Conservation (phyloP, 2,329 filamentous ascomycete genomes). For the Macrophomina tecta region DNA sequence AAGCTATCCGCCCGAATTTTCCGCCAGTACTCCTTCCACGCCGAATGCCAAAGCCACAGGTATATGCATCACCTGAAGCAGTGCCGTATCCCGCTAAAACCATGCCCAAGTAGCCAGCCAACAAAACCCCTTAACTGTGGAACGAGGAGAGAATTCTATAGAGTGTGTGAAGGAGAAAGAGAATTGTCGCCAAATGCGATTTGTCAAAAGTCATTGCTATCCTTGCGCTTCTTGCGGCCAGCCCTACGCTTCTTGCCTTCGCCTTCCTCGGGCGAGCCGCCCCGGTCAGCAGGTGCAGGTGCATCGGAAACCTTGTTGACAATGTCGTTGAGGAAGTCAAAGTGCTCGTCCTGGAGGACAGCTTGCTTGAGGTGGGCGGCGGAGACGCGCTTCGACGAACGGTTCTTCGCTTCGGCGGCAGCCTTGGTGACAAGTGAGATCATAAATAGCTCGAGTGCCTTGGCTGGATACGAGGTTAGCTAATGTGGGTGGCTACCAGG, state of each 20-base stretch:
- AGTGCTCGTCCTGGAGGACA: constrained; percentile 85
- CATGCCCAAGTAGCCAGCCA: constrained; percentile 17
- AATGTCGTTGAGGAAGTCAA: constrained; percentile 92
- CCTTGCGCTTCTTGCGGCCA: constrained; percentile 46
- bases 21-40: constrained; percentile 19
- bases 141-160: constrained; percentile 12
- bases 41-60: constrained; percentile 17
- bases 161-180: not conserved
- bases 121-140: not conserved
- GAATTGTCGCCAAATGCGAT: not conserved
- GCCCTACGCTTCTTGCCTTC: constrained; percentile 54
- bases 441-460: constrained; percentile 98
- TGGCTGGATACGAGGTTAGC: constrained; percentile 59
- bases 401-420: constrained; percentile 79
- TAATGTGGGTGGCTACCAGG: constrained; percentile 1
- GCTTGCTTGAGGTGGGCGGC: constrained; percentile 91
- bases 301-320: constrained; percentile 81
- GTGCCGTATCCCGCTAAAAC: constrained; percentile 13
- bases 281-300: constrained; percentile 52
- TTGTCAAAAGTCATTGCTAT: constrained; percentile 44
- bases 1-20: constrained; percentile 13
- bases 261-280: constrained; percentile 52
- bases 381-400: constrained; percentile 87
- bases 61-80: constrained; percentile 4
- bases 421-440: constrained; percentile 89